These are phyloP conservation scores for Eucalyptus marginata DNA, from an alignment of 345 rosid species.

Conservation along the genomic window DNA sequence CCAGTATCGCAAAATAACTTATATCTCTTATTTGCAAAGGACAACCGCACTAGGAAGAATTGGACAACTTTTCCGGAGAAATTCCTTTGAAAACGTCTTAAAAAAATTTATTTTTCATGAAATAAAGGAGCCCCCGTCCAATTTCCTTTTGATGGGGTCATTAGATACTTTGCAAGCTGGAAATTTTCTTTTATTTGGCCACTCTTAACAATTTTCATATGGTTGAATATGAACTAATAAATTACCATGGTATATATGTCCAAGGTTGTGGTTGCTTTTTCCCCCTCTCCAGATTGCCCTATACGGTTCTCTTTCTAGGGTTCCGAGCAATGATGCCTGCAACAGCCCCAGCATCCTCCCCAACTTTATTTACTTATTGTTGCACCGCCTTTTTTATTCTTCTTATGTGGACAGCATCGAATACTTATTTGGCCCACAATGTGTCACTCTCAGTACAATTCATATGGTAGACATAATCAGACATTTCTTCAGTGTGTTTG, in stretches of 20 bases:
- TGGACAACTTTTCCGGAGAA: neutral
- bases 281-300: neutral
- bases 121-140: neutral
- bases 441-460: neutral
- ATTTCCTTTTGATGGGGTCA: neutral
- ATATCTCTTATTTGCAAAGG: neutral
- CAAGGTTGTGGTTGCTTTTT: neutral
- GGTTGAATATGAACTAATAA: neutral
- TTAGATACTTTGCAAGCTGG: neutral
- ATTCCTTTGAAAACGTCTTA: neutral
- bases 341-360: neutral
- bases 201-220: neutral
- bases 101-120: neutral
- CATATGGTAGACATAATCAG: neutral
- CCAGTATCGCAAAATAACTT: neutral
- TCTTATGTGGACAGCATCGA: neutral
- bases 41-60: neutral
- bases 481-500: neutral
- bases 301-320: neutral
- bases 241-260: neutral
- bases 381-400: neutral
- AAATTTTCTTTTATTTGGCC: neutral
- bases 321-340: conserved; percentile 15
- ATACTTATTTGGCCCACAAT: neutral
- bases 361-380: neutral